Base-by-base conservation (phyloP, 2,329 filamentous ascomycete species). In the Dothideomycetes sp. region DNA sequence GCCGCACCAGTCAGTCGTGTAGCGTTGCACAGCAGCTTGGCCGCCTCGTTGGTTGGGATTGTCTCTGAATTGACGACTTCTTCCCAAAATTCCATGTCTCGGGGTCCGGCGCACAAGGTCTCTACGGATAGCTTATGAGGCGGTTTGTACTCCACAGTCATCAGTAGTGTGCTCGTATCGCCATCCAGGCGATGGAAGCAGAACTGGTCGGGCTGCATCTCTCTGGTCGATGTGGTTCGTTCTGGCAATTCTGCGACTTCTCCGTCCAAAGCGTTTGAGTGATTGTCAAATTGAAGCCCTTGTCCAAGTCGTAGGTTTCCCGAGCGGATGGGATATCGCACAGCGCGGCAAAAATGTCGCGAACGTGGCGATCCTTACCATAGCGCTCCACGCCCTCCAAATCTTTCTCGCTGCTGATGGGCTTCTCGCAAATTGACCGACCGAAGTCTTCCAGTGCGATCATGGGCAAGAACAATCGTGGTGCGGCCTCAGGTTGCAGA, bases 11-110 rank as follows among this genome's bases (percentile, higher is more conserved):
- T 34, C 5, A 56, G 43, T 12, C 35, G 39, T 31, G 37, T 44
- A 11, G 54, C 51, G 45, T 56, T 51, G 28, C 54, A 51, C 22
- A n/a, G 48, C 22, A 50, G 17, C 31, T 35, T 44, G 27, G 36
- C 35, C 12, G 38, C 37, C 13, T 39, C 33, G 24, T 46, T 42
- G 5, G 39, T 49, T 4, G 44, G 50, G 13, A 48, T 44, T 5
- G 42, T 44, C 17, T 28, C 31, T 18, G 25, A 29, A 15, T 52
- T 40, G 35, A 52, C 47, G 9, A 53, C 40, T 19, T 53, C 50
- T 28, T 49, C 28, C 41, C 34, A 47, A 22, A 52, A 35, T n/a
- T 50, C 38, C 34, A 49, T 52, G 9, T 10, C 4, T n/a, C 27
- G 27, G 17, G 51, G 45, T 9, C 47, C 46, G 10, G 35, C 18